A percentile compares a stretch with the other conserved stretches of the same genome.
phyloP scores from a whole-genome alignment of 352 stramenopile species.

The Globisporangium cederbergense region DNA sequence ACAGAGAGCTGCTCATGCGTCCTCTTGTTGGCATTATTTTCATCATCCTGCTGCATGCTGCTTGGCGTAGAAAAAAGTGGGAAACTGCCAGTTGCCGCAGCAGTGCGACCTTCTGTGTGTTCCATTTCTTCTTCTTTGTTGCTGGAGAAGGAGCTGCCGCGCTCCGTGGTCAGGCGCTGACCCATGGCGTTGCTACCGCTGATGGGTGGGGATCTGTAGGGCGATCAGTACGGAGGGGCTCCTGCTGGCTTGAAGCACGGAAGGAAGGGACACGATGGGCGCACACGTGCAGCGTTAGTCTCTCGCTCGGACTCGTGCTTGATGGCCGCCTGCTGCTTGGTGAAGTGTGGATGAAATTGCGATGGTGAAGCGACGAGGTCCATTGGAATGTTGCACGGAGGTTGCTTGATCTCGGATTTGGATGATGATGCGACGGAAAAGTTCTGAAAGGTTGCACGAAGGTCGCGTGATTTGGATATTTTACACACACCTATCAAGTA shows the following conservation, averaged over 20 bases:
- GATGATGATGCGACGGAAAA: background rate
- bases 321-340: background rate
- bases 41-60: background rate
- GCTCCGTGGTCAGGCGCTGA: conserved; percentile 27
- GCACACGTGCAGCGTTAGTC: background rate
- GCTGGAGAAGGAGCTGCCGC: conserved; percentile 14
- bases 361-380: background rate
- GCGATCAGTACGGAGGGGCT: background rate
- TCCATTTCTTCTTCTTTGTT: conserved; percentile 12
- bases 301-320: background rate
- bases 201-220: background rate
- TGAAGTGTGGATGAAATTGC: background rate
- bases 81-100: conserved; percentile 8
- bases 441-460: background rate
- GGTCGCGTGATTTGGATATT: conserved; percentile 1
- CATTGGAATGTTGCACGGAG: background rate
- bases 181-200: conserved; percentile 22
- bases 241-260: background rate
- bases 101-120: background rate
- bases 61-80: conserved; percentile 1
- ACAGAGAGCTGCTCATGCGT: background rate
- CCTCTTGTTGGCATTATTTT: background rate
- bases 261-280: background rate
- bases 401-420: background rate
- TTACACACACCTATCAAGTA: background rate